Evolutionary conservation across 2,329 filamentous ascomycete genomes (phyloP).

Genomic region (Trichoderma sp.): DNA sequence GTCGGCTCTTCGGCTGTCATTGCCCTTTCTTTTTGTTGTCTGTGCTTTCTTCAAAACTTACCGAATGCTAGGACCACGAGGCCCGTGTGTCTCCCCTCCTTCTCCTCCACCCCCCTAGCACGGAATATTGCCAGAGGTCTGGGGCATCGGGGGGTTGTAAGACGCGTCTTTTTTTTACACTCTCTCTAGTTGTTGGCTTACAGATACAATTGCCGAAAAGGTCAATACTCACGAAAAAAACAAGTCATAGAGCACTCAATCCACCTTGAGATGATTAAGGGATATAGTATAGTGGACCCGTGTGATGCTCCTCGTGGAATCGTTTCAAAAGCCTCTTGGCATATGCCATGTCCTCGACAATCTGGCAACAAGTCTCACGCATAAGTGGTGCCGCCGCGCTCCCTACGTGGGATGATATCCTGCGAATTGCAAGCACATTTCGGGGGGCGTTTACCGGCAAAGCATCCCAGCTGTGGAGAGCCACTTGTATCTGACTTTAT

Average conservation of each 20-base stretch:
- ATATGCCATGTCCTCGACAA: constrained; percentile 1
- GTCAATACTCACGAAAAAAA: neutral
- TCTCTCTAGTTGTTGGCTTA: neutral
- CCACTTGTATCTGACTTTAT: constrained; percentile 16
- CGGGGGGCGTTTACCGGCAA: neutral
- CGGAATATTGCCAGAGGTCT: neutral
- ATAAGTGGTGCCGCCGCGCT: neutral
- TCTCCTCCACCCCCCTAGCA: neutral
- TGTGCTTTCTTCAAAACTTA: constrained; percentile 5
- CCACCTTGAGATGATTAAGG: constrained; percentile 13
- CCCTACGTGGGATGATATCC: neutral
- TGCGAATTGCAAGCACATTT: neutral
- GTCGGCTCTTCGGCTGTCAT: neutral
- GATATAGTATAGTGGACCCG: neutral
- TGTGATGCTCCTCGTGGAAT: neutral
- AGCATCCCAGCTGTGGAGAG: constrained; percentile 3
- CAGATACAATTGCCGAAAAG: neutral
- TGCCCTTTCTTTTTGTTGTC: neutral
- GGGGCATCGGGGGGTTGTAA: constrained; percentile 4
- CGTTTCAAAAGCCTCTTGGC: constrained; percentile 6
- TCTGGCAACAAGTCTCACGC: neutral
- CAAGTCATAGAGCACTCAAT: neutral
- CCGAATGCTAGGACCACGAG: constrained; percentile 17
- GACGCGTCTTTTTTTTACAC: neutral
- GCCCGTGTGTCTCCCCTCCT: constrained; percentile 10